Conservation (phyloP, 495 filamentous ascomycete genomes). For the Aspergillus sparsus region DNA sequence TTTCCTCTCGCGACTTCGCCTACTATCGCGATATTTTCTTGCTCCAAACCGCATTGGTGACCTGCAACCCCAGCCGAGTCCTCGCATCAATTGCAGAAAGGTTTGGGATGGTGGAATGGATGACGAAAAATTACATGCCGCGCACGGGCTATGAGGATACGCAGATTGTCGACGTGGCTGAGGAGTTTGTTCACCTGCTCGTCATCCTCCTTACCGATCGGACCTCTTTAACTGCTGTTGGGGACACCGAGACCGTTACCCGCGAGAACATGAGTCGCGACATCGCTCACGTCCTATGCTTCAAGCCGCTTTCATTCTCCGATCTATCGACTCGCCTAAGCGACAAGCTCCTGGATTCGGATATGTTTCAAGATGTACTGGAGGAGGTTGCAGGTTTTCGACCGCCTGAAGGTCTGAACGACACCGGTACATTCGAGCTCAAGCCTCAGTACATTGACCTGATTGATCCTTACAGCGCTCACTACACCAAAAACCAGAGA, state of each 20-base stretch:
- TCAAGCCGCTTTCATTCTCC: slow-evolving; percentile 92
- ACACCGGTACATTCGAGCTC: slow-evolving; percentile 90
- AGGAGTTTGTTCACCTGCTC: slow-evolving; percentile 93
- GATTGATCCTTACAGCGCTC: slow-evolving; percentile 90
- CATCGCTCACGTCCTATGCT: slow-evolving; percentile 91
- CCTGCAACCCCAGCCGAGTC: slow-evolving; percentile 79
- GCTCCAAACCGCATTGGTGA: slow-evolving; percentile 84
- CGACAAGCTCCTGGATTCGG: slow-evolving; percentile 58
- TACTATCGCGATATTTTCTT: slow-evolving; percentile 96
- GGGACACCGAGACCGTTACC: slow-evolving; percentile 65
- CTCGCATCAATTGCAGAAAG: slow-evolving; percentile 89
- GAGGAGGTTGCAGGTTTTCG: slow-evolving; percentile 87
- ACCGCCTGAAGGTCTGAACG: slow-evolving; percentile 84
- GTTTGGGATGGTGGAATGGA: slow-evolving; percentile 88
- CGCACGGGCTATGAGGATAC: slow-evolving; percentile 72
- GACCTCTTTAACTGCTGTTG: slow-evolving; percentile 69
- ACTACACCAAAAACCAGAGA: slow-evolving; percentile 95
- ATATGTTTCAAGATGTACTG: slow-evolving; percentile 85
- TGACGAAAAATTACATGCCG: slow-evolving; percentile 73
- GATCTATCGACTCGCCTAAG: slow-evolving; percentile 75
- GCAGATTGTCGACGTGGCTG: slow-evolving; percentile 87
- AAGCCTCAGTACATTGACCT: slow-evolving; percentile 80
- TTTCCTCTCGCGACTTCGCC: slow-evolving; percentile 82
- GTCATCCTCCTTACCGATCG: slow-evolving; percentile 90
- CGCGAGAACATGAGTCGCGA: slow-evolving; percentile 78